Base-by-base conservation (phyloP, 345 rosid genomes). In the Citrus sp. region DNA sequence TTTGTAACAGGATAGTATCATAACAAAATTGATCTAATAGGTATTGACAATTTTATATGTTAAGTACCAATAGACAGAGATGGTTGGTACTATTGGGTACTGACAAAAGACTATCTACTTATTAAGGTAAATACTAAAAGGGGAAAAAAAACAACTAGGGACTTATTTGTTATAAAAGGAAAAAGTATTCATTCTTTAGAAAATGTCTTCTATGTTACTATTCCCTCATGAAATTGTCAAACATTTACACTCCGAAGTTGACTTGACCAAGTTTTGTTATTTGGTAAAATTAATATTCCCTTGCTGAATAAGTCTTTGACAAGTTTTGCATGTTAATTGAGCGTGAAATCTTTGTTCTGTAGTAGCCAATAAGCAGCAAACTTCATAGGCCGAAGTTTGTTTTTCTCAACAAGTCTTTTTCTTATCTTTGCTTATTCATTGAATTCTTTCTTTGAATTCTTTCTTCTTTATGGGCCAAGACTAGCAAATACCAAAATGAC, bases 101-200 rank as follows among this genome's bases (percentile, higher is more conserved):
- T 42, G 51, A 12, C 4, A 42, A 42, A 0, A 42, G 51, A 12
- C 0, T 9, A 42, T 42, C 51, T 42, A 3, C 0, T 0, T 0
- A 42, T 12, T 42, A 42, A 42, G 13, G 16, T 12, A 42, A 42
- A 42, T 12, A 12, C 2, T 42, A 42, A 12, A 10, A 10, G 13
- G 13, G 46, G 1, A 9, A 9, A 3, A 42, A 40, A 9, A 0
- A 3, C 7, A 35, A 35, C 0, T 42, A 12, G 4, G 51, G 51
- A 42, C 16, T 42, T 42, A 42, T 42, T 42, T 42, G 16, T 42
- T 42, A 42, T 42, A 42, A 42, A 42, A 42, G 16, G 51, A 42
- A 42, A 42, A 42, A 42, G 4, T 42, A 42, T 2, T 12, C 12
- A 42, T 3, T 42, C 4, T 42, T 42, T 42, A 12, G 56, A 16